phyloP scores from a whole-genome alignment of 179 eudicot genomes.

The Dionaea muscipula region DNA sequence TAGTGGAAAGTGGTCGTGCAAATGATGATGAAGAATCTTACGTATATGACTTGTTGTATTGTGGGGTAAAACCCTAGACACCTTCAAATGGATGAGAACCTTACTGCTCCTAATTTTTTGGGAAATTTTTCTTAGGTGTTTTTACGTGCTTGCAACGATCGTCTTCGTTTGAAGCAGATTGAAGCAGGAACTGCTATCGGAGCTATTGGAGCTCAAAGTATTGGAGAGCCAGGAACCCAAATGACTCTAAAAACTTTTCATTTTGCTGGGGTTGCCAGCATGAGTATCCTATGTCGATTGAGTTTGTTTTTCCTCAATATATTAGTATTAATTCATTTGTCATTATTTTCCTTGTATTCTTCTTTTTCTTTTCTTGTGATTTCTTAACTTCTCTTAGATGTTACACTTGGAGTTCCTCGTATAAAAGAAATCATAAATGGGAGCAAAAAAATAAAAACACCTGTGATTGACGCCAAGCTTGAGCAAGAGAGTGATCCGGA shows the following conservation, averaged over 20 bases:
- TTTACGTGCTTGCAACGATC: conserved; percentile 59
- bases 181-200: conserved; percentile 95
- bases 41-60: no score
- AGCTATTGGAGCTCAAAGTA: conserved; percentile 98
- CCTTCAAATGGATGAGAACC: neutral
- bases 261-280: conserved; percentile 99
- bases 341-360: neutral
- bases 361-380: conserved; percentile 4
- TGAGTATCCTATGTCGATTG: conserved; percentile 64
- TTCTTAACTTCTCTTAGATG: conserved; percentile 62
- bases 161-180: conserved; percentile 60
- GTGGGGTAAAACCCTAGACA: no score
- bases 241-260: conserved; percentile 96
- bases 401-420: conserved; percentile 97
- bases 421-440: conserved; percentile 84
- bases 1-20: no score
- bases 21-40: no score
- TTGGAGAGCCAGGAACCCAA: conserved; percentile 98
- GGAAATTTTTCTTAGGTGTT: conserved; percentile 40
- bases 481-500: conserved; percentile 24
- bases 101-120: neutral
- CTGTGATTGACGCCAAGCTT: conserved; percentile 62
- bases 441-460: conserved; percentile 81
- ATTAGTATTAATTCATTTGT: neutral
- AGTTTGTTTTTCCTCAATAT: neutral